Evolutionary conservation across 2,329 filamentous ascomycete genomes (phyloP), one percentile per base, ranked within the genome.

Genomic region (Sarocladium oryzae): DNA sequence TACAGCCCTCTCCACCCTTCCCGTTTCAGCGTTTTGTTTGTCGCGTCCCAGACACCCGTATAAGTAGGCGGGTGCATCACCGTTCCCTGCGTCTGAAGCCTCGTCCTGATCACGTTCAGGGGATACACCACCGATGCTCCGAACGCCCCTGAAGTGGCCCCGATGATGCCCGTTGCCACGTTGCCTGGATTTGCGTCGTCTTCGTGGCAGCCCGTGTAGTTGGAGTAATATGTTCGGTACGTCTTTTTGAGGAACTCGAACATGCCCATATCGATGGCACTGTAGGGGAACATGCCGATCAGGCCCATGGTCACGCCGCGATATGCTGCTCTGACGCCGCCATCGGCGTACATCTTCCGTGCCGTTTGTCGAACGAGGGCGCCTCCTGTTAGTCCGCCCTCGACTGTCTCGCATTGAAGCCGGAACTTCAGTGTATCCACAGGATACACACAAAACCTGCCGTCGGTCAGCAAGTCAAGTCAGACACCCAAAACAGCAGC

Each of bases 221-320:
- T 82, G 11, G 89, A 87, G 62, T 89, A 87, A 56, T 85, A 84
- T 3, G 71, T 71, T 30, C 86, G 79, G 56, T 95, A 82, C 7
- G 76, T 76, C 45, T 80, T 82, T 70, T 99, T 99, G 55, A 96
- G 78, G 54, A 93, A 83, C 69, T 99, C 93, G 63, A 97, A 99
- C 1, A 89, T 96, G 57, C 89, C 89, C 62, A 99, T 85, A 64
- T 99, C 93, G 63, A 99, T 95, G 48, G 93, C 93, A 37, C 90
- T 92, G 67, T 97, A 99, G 0, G 93, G 93, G 61, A 99, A 99
- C 84, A 97, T 96, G 65, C 93, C 93, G 49, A 96, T 72, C 3
- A 99, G 77, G 15, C 93, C 93, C 81, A 97, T 93, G 0, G 90
- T 91, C 30, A 99, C 78, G 36, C 93, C 93, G 51, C 92, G 89